These are phyloP conservation scores for Tetrahymena elliotti DNA, from an alignment of 73 alveolate genomes.

Conservation along the genomic window DNA sequence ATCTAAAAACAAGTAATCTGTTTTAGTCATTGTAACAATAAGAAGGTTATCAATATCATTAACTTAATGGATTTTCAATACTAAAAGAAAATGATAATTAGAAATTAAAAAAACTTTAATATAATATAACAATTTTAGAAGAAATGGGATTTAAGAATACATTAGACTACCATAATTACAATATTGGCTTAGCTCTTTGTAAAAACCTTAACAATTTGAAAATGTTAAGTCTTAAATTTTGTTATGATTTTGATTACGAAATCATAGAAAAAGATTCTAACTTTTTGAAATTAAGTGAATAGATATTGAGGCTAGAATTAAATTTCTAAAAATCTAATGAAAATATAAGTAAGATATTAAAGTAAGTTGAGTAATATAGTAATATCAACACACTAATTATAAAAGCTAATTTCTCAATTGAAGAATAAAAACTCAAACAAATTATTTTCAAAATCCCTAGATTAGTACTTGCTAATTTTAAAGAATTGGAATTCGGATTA, in stretches of 20 bases:
- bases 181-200: background rate
- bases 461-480: background rate
- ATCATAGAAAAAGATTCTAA: background rate
- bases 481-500: too few species aligned
- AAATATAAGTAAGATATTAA: too few species aligned
- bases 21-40: too few species aligned
- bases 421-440: too few species aligned
- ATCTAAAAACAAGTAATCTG: too few species aligned
- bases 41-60: too few species aligned
- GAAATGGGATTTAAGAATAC: background rate
- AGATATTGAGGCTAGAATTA: background rate
- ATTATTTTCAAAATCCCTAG: background rate
- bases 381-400: background rate
- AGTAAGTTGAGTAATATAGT: background rate
- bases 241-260: background rate
- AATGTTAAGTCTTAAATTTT: background rate
- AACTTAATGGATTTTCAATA: too few species aligned
- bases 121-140: background rate
- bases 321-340: background rate
- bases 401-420: background rate
- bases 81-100: too few species aligned
- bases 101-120: too few species aligned
- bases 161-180: background rate
- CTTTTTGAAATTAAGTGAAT: background rate
- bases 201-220: background rate